Evolutionary conservation across 2,329 filamentous ascomycete species (phyloP).

Genomic region (Fusarium abutilonis): DNA sequence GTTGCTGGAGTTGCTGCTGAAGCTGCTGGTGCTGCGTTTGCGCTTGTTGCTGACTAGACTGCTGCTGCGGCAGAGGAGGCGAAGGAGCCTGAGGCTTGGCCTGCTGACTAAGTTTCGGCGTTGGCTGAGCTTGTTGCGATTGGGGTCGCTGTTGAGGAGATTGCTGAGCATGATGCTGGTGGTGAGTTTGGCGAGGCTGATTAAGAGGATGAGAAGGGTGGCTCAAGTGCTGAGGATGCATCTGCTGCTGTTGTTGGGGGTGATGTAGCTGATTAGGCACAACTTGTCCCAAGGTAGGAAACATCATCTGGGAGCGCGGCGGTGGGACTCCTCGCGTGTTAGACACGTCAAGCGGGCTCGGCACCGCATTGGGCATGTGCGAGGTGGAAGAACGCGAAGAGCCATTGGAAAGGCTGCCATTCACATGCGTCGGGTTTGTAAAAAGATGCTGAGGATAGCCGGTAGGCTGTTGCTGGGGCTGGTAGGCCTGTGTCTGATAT

Average conservation of each 20-base stretch:
- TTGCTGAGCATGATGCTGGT: slow-evolving; percentile 45
- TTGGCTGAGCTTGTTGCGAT: slow-evolving; percentile 49
- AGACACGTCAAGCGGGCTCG: slow-evolving; percentile 59
- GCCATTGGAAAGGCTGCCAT: slow-evolving; percentile 60
- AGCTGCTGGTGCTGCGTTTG: slow-evolving; percentile 45
- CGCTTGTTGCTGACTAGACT: slow-evolving; percentile 42
- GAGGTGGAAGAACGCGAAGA: slow-evolving; percentile 56
- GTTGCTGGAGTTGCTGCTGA: slow-evolving; percentile 43
- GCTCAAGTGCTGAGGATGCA: slow-evolving; percentile 48
- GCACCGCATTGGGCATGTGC: slow-evolving; percentile 60
- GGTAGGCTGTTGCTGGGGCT: slow-evolving; percentile 61
- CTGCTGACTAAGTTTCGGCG: slow-evolving; percentile 48
- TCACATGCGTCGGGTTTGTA: slow-evolving; percentile 57
- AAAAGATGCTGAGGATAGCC: slow-evolving; percentile 65
- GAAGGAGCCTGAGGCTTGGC: slow-evolving; percentile 48
- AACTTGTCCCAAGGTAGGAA: slow-evolving; percentile 53
- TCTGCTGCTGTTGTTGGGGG: slow-evolving; percentile 54
- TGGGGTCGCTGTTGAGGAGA: slow-evolving; percentile 52
- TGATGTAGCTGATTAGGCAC: slow-evolving; percentile 57
- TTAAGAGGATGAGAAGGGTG: slow-evolving; percentile 44
- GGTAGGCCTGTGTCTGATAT: slow-evolving; percentile 64
- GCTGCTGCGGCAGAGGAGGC: slow-evolving; percentile 47
- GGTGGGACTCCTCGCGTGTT: slow-evolving; percentile 56
- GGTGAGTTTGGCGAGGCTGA: slow-evolving; percentile 43
- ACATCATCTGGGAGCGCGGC: slow-evolving; percentile 57